Conservation (phyloP, 345 rosid genomes). For the Ceriops decandra region DNA sequence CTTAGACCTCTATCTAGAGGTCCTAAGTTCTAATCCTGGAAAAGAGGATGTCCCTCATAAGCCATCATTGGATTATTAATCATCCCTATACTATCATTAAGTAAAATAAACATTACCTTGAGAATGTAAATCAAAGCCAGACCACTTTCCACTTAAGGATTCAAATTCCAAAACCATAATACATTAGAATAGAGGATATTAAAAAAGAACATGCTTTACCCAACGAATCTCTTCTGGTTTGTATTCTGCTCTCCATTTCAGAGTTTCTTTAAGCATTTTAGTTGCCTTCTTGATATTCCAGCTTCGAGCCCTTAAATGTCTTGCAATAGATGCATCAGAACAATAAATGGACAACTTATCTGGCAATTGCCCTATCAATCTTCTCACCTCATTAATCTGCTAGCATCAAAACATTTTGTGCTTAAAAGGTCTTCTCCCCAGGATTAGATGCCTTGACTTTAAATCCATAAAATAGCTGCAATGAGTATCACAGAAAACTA, state of each 20-base stretch:
- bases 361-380: conserved; percentile 51
- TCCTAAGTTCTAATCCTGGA: too few species aligned
- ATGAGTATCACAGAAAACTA: background rate
- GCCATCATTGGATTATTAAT: background rate
- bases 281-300: conserved; percentile 91
- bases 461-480: background rate
- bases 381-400: conserved; percentile 71
- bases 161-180: conserved; percentile 2
- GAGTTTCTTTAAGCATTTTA: conserved; percentile 85
- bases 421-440: conserved; percentile 7
- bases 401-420: conserved; percentile 6
- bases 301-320: conserved; percentile 72
- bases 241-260: conserved; percentile 83
- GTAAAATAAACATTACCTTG: too few species aligned
- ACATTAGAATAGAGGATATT: background rate
- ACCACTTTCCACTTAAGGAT: conserved; percentile 2
- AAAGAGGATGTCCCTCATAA: background rate
- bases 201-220: conserved; percentile 40
- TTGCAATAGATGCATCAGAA: conserved; percentile 58
- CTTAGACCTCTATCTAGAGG: too few species aligned
- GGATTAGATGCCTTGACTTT: background rate
- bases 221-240: conserved; percentile 89
- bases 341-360: conserved; percentile 60
- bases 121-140: background rate
- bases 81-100: too few species aligned